Conservation (phyloP, 1,284 basidiomycete genomes). For the Thelephora terrestris region DNA sequence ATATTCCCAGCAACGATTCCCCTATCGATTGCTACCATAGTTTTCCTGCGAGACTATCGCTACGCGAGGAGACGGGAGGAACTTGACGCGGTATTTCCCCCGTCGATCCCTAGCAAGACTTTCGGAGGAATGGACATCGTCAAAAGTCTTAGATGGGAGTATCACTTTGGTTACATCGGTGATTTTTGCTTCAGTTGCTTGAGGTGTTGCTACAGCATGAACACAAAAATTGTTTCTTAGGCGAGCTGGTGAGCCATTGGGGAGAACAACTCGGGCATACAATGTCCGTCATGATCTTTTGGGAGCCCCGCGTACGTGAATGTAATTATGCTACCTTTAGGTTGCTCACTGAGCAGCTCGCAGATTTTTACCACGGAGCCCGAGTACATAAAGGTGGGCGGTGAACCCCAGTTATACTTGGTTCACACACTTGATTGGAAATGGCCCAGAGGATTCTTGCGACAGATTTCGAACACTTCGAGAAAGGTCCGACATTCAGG, state of each 20-base stretch:
- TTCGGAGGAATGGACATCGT: constrained; percentile 16
- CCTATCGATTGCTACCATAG: constrained; percentile 7
- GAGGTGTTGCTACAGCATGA: neutral
- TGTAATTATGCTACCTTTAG: neutral
- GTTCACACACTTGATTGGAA: neutral
- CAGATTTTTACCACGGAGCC: constrained; percentile 22
- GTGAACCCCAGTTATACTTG: neutral
- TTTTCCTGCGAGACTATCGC: constrained; percentile 3
- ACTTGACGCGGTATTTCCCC: constrained; percentile 14
- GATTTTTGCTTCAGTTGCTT: neutral
- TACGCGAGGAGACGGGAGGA: constrained; percentile 8
- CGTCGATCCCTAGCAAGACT: constrained; percentile 7
- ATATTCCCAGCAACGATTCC: constrained; percentile 5
- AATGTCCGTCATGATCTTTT: constrained; percentile 9
- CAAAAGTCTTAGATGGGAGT: neutral
- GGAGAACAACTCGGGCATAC: constrained; percentile 14
- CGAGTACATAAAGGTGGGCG: constrained; percentile 20
- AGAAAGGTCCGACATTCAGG: constrained; percentile 20
- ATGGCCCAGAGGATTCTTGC: constrained; percentile 19
- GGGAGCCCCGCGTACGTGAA: constrained; percentile 12
- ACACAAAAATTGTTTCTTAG: constrained; percentile 6
- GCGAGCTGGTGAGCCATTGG: constrained; percentile 12
- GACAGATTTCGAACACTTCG: constrained; percentile 20
- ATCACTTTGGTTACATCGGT: constrained; percentile 12
- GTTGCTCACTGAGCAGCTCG: neutral